These are phyloP conservation scores for Pholiota adiposa DNA, from an alignment of 1,284 basidiomycete species.

Conservation along the genomic window DNA sequence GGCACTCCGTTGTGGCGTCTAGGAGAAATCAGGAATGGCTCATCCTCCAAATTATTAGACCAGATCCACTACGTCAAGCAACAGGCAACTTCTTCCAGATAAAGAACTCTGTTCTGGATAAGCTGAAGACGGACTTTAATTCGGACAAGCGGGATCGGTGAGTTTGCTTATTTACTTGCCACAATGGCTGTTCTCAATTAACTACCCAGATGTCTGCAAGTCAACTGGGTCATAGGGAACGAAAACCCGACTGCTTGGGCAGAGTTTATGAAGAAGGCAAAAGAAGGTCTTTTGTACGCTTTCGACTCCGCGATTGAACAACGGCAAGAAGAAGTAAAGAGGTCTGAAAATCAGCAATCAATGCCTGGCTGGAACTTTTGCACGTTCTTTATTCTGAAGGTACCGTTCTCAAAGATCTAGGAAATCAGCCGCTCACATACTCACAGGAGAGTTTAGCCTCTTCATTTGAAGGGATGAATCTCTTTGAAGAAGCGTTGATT, in stretches of 20 bases:
- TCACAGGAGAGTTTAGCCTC: slow-evolving; percentile 89
- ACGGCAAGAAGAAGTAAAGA: slow-evolving; percentile 86
- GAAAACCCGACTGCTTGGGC: slow-evolving; percentile 88
- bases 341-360: slow-evolving; percentile 83
- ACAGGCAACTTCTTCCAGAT: slow-evolving; percentile 78
- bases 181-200: not conserved
- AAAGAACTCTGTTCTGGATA: slow-evolving; percentile 87
- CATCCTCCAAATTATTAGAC: slow-evolving; percentile 81
- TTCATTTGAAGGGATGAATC: slow-evolving; percentile 89
- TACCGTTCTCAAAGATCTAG: slow-evolving; percentile 32
- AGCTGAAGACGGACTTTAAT: slow-evolving; percentile 93
- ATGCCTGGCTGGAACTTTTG: slow-evolving; percentile 98
- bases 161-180: slow-evolving; percentile 19
- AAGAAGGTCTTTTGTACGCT: slow-evolving; percentile 83
- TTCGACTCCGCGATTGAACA: slow-evolving; percentile 82
- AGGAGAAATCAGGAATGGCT: slow-evolving; percentile 89
- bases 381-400: slow-evolving; percentile 94
- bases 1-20: slow-evolving; percentile 74
- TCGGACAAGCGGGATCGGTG: slow-evolving; percentile 87
- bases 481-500: slow-evolving; percentile 87
- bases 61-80: slow-evolving; percentile 58
- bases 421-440: slow-evolving; percentile 24
- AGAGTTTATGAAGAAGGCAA: slow-evolving; percentile 87
- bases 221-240: slow-evolving; percentile 68
- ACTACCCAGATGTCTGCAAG: slow-evolving; percentile 72